phyloP scores from a whole-genome alignment of 129 eudicot genomes.

The Lactuca sativa region DNA sequence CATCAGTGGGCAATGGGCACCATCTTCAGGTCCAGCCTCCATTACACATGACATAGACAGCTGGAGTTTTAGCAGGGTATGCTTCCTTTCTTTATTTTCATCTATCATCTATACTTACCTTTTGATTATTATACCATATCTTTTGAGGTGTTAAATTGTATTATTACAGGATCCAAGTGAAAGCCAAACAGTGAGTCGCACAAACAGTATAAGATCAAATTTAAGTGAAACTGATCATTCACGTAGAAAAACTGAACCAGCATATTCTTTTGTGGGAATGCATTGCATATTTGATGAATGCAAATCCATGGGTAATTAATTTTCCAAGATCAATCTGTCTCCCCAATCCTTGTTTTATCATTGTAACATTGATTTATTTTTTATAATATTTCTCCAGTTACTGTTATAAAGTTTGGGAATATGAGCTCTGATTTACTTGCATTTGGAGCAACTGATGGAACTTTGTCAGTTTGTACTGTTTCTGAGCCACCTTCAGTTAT shows the following conservation, averaged over 20 bases:
- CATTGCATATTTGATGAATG: slow-evolving; percentile 98
- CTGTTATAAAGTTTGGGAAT: slow-evolving; percentile 93
- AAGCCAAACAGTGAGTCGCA: slow-evolving; percentile 62
- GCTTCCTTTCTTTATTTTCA: slow-evolving; percentile 19
- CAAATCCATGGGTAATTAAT: slow-evolving; percentile 88
- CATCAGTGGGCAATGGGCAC: slow-evolving; percentile 85
- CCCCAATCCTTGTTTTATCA: not conserved
- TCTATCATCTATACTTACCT: not conserved
- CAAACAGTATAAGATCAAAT: slow-evolving; percentile 49
- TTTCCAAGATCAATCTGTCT: slow-evolving; percentile 24
- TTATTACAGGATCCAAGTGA: slow-evolving; percentile 50
- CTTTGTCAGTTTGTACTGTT: slow-evolving; percentile 75
- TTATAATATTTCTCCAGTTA: slow-evolving; percentile 49
- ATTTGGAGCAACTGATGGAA: slow-evolving; percentile 94
- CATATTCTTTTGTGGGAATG: slow-evolving; percentile 98
- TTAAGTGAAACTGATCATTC: slow-evolving; percentile 61
- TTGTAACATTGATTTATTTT: not conserved
- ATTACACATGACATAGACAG: slow-evolving; percentile 59
- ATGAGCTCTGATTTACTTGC: slow-evolving; percentile 97
- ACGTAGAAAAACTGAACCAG: slow-evolving; percentile 68
- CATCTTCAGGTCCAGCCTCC: slow-evolving; percentile 71
- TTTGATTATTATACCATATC: not conserved
- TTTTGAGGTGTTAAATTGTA: no score
- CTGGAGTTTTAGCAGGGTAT: slow-evolving; percentile 54
- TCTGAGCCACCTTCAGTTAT: slow-evolving; percentile 67